These are phyloP conservation scores for Bipolaris cookei DNA, from an alignment of 2,329 filamentous ascomycete genomes.

Conservation along the genomic window DNA sequence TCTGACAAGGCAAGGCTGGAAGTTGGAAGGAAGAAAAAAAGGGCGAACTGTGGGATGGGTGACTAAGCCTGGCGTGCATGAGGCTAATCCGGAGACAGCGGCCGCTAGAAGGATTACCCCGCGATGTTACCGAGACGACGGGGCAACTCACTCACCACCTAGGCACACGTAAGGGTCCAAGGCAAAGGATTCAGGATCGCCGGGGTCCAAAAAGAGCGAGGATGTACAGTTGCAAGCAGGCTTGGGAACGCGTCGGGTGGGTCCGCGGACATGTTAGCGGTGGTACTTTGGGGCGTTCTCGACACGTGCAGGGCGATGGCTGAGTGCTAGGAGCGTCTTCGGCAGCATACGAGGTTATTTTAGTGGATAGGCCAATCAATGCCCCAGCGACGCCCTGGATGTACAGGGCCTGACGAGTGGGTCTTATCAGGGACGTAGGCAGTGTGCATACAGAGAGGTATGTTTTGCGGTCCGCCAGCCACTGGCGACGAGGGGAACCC, in stretches of 20 bases:
- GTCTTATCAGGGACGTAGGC: not conserved
- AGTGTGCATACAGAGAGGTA: not conserved
- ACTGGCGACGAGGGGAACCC: not conserved
- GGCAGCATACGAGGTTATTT: not conserved
- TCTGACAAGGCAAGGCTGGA: not conserved
- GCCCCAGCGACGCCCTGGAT: not conserved
- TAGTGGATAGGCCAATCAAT: not conserved
- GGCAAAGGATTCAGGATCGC: not conserved
- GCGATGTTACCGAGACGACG: conserved; percentile 3
- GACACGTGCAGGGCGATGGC: not conserved
- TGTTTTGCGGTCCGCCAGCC: not conserved
- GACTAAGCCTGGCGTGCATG: not conserved
- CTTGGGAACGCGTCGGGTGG: not conserved
- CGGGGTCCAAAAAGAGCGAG: not conserved
- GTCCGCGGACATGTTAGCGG: not conserved
- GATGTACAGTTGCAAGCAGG: not conserved
- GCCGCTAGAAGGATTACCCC: not conserved
- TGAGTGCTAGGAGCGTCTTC: not conserved
- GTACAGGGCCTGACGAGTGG: not conserved
- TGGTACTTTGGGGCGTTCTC: not conserved
- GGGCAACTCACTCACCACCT: not conserved
- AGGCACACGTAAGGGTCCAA: not conserved
- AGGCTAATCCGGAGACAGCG: not conserved
- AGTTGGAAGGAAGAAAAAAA: not conserved
- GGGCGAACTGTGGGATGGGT: not conserved